These are phyloP conservation scores for Aspergillus hancockii DNA, from an alignment of 495 filamentous ascomycete species.

Conservation along the genomic window DNA sequence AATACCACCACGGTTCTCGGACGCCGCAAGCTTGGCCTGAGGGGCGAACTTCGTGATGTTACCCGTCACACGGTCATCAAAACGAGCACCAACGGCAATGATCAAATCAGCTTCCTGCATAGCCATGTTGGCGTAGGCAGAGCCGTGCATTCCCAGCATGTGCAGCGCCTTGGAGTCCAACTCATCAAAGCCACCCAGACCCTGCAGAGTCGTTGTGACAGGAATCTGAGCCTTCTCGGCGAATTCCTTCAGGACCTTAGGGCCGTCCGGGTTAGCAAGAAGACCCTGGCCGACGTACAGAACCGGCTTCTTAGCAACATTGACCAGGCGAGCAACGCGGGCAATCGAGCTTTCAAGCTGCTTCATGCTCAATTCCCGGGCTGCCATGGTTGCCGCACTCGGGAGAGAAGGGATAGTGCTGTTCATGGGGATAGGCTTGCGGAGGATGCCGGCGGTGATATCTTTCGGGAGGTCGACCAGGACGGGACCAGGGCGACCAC, in stretches of 20 bases:
- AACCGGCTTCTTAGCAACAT: conserved; percentile 59
- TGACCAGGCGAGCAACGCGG: conserved; percentile 58
- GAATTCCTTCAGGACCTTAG: conserved; percentile 54
- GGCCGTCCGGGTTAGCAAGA: conserved; percentile 50
- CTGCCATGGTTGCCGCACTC: conserved; percentile 54
- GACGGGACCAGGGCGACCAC: conserved; percentile 60
- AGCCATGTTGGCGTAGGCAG: conserved; percentile 63
- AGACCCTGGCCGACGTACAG: conserved; percentile 63
- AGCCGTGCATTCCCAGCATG: conserved; percentile 68
- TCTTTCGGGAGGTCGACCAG: conserved; percentile 64
- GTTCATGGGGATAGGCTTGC: conserved; percentile 52
- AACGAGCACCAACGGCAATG: conserved; percentile 61
- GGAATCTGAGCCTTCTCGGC: conserved; percentile 60
- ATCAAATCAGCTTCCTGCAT: conserved; percentile 67
- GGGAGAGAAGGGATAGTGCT: conserved; percentile 56
- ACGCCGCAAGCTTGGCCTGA: conserved; percentile 55
- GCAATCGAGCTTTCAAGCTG: conserved; percentile 51
- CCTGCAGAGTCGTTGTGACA: conserved; percentile 66
- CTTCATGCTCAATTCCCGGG: conserved; percentile 47
- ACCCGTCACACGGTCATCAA: conserved; percentile 63
- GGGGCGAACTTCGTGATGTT: conserved; percentile 57
- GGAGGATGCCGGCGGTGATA: conserved; percentile 53
- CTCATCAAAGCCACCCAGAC: conserved; percentile 64
- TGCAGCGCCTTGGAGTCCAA: conserved; percentile 57
- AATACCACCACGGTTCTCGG: conserved; percentile 59